Evolutionary conservation across 1,284 basidiomycete species (phyloP).

Genomic region (Marasmius tenuissimus): DNA sequence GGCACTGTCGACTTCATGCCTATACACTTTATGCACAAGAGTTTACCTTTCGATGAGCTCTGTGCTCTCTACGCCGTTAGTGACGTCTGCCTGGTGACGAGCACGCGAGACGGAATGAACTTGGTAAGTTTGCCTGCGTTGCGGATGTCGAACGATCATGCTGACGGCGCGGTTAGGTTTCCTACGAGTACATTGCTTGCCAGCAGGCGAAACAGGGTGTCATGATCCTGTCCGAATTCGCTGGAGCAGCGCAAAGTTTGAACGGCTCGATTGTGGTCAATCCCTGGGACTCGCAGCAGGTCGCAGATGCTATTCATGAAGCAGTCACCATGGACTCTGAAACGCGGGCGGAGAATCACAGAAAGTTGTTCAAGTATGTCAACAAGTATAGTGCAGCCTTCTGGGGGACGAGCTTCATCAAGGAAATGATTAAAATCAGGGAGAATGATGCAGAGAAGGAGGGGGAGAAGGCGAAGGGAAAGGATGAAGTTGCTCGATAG

Average conservation of each 20-base stretch:
- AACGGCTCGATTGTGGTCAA: constrained; percentile 95
- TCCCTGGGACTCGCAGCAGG: constrained; percentile 94
- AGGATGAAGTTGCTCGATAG: constrained; percentile 27
- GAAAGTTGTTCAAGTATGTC: constrained; percentile 95
- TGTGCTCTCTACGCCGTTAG: constrained; percentile 96
- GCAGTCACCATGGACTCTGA: constrained; percentile 88
- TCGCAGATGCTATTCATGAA: constrained; percentile 93
- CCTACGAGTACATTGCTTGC: constrained; percentile 98
- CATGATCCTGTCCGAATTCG: constrained; percentile 98
- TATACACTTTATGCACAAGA: constrained; percentile 98
- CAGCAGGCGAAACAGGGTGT: constrained; percentile 92
- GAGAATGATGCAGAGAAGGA: constrained; percentile 40
- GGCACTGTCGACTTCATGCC: constrained; percentile 99
- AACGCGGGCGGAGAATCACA: constrained; percentile 86
- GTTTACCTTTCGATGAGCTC: constrained; percentile 90
- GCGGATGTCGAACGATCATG: constrained; percentile 8
- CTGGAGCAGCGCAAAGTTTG: constrained; percentile 94
- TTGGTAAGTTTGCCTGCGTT: constrained; percentile 56
- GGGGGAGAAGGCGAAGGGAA: constrained; percentile 33
- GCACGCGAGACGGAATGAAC: constrained; percentile 98
- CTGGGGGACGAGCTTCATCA: constrained; percentile 91
- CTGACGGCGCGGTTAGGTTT: constrained; percentile 62
- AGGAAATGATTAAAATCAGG: constrained; percentile 71
- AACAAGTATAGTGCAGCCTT: constrained; percentile 91
- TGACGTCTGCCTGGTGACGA: constrained; percentile 95